Percentiles rank a stretch among this genome's conserved stretches.
phyloP scores from a whole-genome alignment of 225 moss, liverwort and hornwort species.

The Physcomitrellopsis africana region DNA sequence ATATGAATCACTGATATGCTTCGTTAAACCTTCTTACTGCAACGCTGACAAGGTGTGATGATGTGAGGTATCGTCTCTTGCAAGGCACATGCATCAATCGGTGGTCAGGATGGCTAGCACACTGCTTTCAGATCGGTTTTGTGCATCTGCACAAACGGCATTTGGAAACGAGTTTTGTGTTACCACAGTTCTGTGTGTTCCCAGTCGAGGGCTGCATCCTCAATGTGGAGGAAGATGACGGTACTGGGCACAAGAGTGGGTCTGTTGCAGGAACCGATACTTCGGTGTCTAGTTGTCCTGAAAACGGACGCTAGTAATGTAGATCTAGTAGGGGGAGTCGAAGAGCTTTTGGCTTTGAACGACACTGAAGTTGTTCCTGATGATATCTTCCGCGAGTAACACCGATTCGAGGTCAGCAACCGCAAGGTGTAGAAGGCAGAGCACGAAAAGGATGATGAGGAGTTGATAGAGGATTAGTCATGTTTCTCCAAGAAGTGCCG shows the following conservation, averaged over 20 bases:
- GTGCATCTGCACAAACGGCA: conserved; percentile 48
- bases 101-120: conserved; percentile 94
- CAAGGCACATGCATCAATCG: conserved; percentile 90
- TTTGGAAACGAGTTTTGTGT: too few relatives aligned
- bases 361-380: conserved; percentile 94
- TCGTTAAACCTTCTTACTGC: conserved; percentile 38
- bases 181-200: too few relatives aligned
- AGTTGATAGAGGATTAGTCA: conserved; percentile 28
- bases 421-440: conserved; percentile 66
- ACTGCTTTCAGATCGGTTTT: conserved; percentile 80
- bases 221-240: too few relatives aligned
- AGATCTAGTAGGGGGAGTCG: background rate
- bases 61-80: conserved; percentile 88
- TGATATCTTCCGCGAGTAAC: conserved; percentile 92
- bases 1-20: too few relatives aligned
- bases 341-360: conserved; percentile 76
- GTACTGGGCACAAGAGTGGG: conserved; percentile 11
- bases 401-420: conserved; percentile 62
- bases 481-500: background rate
- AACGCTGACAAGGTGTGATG: conserved; percentile 93
- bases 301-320: too few relatives aligned
- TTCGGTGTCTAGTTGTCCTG: too few relatives aligned
- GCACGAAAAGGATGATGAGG: conserved; percentile 63
- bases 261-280: conserved; percentile 58
- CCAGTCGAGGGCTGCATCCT: too few relatives aligned